Evolutionary conservation across 2,329 filamentous ascomycete species (phyloP).

Genomic region (Botrytis squamosa): DNA sequence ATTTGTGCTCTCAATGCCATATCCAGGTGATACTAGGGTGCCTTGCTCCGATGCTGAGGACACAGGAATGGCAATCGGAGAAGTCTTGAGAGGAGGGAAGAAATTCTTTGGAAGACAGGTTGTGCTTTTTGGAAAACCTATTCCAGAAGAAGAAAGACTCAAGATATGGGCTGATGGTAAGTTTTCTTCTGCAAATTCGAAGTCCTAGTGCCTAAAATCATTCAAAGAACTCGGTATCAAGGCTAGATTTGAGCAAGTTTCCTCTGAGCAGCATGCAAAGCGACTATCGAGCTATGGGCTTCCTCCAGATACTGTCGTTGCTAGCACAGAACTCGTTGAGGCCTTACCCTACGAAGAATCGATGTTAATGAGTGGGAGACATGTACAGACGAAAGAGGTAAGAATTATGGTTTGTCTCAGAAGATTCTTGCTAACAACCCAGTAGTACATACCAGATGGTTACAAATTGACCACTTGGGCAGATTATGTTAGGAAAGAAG

Average conservation of each 20-base stretch:
- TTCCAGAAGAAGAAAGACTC: neutral
- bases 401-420: neutral
- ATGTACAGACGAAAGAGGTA: conserved; percentile 3
- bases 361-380: neutral
- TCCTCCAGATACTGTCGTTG: neutral
- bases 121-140: neutral
- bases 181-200: no score
- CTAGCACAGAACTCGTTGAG: conserved; percentile 8
- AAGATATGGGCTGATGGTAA: neutral
- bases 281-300: neutral
- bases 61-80: conserved; percentile 6
- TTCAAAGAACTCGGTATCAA: neutral
- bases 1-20: conserved; percentile 4
- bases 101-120: conserved; percentile 4
- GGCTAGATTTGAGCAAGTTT: neutral
- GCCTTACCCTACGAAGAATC: neutral
- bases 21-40: neutral
- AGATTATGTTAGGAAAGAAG: neutral
- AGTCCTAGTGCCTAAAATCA: neutral
- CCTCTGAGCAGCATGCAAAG: neutral
- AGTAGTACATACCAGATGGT: neutral
- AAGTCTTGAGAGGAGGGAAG: neutral
- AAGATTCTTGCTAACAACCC: neutral
- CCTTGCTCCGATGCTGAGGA: conserved; percentile 7
- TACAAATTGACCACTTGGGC: neutral